Conservation (phyloP, 139 green algal species). For the Zygnema cylindricum region DNA sequence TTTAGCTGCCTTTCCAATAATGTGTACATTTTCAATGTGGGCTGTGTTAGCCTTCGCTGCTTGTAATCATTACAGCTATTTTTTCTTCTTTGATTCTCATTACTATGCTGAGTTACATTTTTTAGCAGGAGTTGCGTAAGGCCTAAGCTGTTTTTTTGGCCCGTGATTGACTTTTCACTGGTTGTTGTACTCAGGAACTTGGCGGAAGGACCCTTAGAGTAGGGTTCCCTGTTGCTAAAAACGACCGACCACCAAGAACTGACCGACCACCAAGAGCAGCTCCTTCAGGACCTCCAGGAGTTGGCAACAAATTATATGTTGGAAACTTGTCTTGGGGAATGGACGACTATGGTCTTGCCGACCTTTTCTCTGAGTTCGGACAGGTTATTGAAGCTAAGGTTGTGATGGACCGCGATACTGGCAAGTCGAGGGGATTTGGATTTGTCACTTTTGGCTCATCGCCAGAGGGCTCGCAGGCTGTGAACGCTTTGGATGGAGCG, state of each 20-base stretch:
- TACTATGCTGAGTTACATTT: too few relatives aligned
- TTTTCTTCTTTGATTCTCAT: too few relatives aligned
- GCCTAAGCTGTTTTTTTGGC: too few relatives aligned
- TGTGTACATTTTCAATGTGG: too few relatives aligned
- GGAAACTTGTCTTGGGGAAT: slow-evolving; percentile 78
- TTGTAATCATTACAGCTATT: too few relatives aligned
- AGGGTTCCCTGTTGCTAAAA: slow-evolving; percentile 42
- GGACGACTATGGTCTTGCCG: slow-evolving; percentile 65
- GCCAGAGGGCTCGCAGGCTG: slow-evolving; percentile 49
- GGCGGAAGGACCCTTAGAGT: slow-evolving; percentile 38
- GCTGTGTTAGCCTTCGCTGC: too few relatives aligned
- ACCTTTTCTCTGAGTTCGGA: slow-evolving; percentile 73
- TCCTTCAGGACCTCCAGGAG: slow-evolving; percentile 10
- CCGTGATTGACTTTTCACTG: too few relatives aligned
- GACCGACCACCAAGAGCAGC: not conserved
- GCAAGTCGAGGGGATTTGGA: slow-evolving; percentile 74
- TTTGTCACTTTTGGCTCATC: slow-evolving; percentile 72
- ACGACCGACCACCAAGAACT: not conserved
- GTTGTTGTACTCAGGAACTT: slow-evolving; percentile 58
- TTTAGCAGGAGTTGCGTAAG: too few relatives aligned
- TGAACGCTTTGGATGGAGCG: slow-evolving; percentile 51
- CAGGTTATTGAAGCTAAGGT: slow-evolving; percentile 66
- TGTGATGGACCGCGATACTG: slow-evolving; percentile 71
- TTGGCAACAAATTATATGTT: slow-evolving; percentile 66
- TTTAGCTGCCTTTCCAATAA: too few relatives aligned